Evolutionary conservation across 345 rosid genomes (phyloP).

Genomic region (Draba incana): DNA sequence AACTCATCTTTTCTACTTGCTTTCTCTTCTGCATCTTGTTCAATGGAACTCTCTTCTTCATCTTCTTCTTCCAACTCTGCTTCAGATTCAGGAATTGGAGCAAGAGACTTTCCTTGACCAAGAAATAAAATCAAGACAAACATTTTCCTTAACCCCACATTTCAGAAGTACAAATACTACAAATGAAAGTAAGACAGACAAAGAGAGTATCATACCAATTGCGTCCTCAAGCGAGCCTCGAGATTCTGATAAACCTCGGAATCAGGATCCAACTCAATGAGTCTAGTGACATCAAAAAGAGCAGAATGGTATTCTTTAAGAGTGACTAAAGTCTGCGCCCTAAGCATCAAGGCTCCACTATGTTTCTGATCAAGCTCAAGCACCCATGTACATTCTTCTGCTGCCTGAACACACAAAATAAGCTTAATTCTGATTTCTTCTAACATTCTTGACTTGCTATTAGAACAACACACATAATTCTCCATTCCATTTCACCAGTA

Average conservation of each 20-base stretch:
- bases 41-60: conserved; percentile 47
- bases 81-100: conserved; percentile 94
- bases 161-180: not conserved
- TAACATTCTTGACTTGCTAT: not conserved
- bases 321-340: conserved; percentile 90
- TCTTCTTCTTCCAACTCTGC: conserved; percentile 82
- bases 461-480: not conserved
- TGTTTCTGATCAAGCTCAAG: conserved; percentile 90
- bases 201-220: conserved; percentile 59
- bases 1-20: conserved; percentile 29
- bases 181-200: not conserved
- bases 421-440: not conserved
- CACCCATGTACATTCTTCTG: conserved; percentile 89
- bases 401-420: conserved; percentile 54
- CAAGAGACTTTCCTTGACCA: conserved; percentile 92
- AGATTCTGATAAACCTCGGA: conserved; percentile 85
- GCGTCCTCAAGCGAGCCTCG: conserved; percentile 84
- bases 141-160: conserved; percentile 1
- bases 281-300: conserved; percentile 84
- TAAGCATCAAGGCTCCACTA: conserved; percentile 88
- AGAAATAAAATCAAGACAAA: conserved; percentile 38
- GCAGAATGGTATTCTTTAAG: conserved; percentile 87
- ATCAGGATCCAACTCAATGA: conserved; percentile 77
- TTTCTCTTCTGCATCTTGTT: conserved; percentile 30
- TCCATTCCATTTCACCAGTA: not conserved